A percentile compares a stretch with the other conserved stretches of the same genome.
phyloP scores from a whole-genome alignment of 306 rosid genomes.

The Castanea sativa region DNA sequence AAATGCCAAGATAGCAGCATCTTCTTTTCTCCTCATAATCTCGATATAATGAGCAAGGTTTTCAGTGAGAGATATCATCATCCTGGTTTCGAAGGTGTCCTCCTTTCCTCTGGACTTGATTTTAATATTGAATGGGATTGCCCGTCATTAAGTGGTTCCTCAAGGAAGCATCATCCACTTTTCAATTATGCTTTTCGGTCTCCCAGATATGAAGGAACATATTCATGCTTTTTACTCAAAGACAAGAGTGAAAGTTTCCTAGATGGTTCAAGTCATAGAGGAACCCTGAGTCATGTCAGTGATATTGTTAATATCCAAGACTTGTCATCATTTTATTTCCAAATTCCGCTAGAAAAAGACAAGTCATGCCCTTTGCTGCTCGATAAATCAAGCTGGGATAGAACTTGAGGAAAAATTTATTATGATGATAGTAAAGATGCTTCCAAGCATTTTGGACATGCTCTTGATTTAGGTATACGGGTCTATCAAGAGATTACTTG shows the following conservation, averaged over 20 bases:
- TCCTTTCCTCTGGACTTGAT: constrained; percentile 32
- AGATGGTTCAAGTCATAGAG: constrained; percentile 25
- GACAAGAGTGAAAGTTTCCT: constrained; percentile 21
- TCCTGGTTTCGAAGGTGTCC: constrained; percentile 36
- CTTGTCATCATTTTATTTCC: constrained; percentile 36
- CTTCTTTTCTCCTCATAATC: constrained; percentile 30
- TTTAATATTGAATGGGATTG: constrained; percentile 31
- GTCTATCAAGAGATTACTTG: too few species aligned
- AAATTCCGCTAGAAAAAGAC: constrained; percentile 30
- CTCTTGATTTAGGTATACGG: not conserved
- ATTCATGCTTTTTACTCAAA: constrained; percentile 27
- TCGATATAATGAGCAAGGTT: constrained; percentile 32
- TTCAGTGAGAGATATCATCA: constrained; percentile 20
- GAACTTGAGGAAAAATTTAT: not conserved
- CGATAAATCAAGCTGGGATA: constrained; percentile 17
- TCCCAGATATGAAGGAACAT: constrained; percentile 25
- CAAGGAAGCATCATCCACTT: constrained; percentile 28
- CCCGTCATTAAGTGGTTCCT: constrained; percentile 34
- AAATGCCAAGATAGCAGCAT: constrained; percentile 30
- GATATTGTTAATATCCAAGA: constrained; percentile 26
- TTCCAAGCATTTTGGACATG: not conserved
- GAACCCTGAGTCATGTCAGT: constrained; percentile 32
- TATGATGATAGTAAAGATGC: not conserved
- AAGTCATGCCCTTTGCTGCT: constrained; percentile 33
- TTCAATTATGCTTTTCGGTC: constrained; percentile 27